Conservation (phyloP, 345 rosid genomes). For the Linum lewisii region DNA sequence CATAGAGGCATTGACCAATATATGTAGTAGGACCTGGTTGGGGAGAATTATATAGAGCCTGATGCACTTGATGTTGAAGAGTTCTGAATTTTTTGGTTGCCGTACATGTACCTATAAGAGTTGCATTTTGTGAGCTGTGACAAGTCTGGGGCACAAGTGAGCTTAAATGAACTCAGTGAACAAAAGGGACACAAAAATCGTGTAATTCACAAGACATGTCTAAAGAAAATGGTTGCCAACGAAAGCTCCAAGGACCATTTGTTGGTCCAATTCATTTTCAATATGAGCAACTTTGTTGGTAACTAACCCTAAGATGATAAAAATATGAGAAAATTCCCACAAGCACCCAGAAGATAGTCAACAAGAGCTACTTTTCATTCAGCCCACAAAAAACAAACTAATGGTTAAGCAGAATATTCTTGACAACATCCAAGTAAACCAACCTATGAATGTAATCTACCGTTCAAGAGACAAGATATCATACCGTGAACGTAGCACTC, state of each 20-base stretch:
- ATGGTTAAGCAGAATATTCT: not conserved
- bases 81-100: slow-evolving; percentile 65
- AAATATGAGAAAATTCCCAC: too few relatives aligned
- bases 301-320: too few relatives aligned
- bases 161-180: not conserved
- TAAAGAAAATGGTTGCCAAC: not conserved
- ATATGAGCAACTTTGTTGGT: too few relatives aligned
- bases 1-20: slow-evolving; percentile 46
- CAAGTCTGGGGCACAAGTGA: not conserved
- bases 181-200: not conserved
- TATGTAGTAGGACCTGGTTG: slow-evolving; percentile 69
- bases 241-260: not conserved
- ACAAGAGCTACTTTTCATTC: too few relatives aligned
- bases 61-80: slow-evolving; percentile 66
- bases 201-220: not conserved
- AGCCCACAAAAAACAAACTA: too few relatives aligned
- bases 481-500: slow-evolving; percentile 67
- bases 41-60: slow-evolving; percentile 48
- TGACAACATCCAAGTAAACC: not conserved
- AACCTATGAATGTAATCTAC: not conserved
- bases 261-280: too few relatives aligned
- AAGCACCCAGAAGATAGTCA: too few relatives aligned
- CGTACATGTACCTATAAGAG: slow-evolving; percentile 51
- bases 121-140: not conserved
- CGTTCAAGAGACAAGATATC: slow-evolving; percentile 5